These are phyloP conservation scores for Didymella sp. DNA, from an alignment of 2,329 filamentous ascomycete genomes.

Conservation along the genomic window DNA sequence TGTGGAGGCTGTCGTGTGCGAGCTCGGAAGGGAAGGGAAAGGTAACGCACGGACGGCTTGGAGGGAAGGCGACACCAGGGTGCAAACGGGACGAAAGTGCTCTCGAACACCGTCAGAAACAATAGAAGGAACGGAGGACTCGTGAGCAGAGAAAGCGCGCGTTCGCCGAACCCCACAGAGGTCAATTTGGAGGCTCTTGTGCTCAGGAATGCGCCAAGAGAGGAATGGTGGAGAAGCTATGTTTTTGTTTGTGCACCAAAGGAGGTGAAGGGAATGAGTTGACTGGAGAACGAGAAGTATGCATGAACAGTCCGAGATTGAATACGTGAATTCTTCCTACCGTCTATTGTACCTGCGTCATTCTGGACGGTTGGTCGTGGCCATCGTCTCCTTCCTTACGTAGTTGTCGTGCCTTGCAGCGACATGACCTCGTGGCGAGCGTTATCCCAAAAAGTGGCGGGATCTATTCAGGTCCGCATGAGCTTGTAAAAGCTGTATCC, in stretches of 20 bases:
- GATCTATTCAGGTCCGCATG: background rate
- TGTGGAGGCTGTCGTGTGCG: slow-evolving; percentile 17
- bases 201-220: slow-evolving; percentile 23
- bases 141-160: slow-evolving; percentile 21
- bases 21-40: slow-evolving; percentile 18
- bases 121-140: slow-evolving; percentile 21
- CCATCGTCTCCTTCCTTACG: slow-evolving; percentile 10
- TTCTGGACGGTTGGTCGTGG: slow-evolving; percentile 1
- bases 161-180: background rate
- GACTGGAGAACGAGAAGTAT: slow-evolving; percentile 15
- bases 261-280: slow-evolving; percentile 21
- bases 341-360: background rate
- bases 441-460: background rate
- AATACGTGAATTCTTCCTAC: slow-evolving; percentile 11
- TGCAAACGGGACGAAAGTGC: slow-evolving; percentile 37
- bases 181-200: slow-evolving; percentile 2
- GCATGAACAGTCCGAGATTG: slow-evolving; percentile 4
- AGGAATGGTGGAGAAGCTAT: slow-evolving; percentile 6
- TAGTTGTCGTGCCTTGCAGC: slow-evolving; percentile 4
- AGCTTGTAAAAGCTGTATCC: background rate
- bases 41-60: slow-evolving; percentile 32
- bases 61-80: slow-evolving; percentile 20
- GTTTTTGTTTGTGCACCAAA: slow-evolving; percentile 18
- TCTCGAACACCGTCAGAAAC: slow-evolving; percentile 23
- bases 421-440: background rate